Percentiles rank a stretch among this genome's conserved stretches.
phyloP scores from a whole-genome alignment of 176 grass and related monocot genomes.

The Oryza longistaminata region DNA sequence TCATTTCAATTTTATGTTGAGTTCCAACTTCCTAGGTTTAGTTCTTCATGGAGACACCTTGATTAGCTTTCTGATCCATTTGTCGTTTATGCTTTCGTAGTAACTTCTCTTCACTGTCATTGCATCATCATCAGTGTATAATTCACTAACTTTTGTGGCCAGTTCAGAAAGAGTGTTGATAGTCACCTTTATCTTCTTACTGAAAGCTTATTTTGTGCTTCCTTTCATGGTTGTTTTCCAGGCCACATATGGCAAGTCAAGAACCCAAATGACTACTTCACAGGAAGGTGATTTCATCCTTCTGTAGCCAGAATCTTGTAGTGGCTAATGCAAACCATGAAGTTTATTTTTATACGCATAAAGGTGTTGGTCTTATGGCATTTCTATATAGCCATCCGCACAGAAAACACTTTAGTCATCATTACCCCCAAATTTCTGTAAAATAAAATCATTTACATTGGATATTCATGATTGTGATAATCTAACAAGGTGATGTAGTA shows the following conservation, averaged over 20 bases:
- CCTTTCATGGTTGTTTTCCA: constrained; percentile 33
- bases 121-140: background rate
- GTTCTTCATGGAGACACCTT: background rate
- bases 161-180: background rate
- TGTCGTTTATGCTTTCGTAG: background rate
- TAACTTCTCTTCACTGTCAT: background rate
- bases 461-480: constrained; percentile 27
- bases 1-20: too few species aligned
- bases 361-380: background rate
- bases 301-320: background rate
- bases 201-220: background rate
- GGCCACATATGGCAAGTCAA: constrained; percentile 80
- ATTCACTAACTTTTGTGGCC: background rate
- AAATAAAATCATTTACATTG: constrained; percentile 16
- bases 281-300: constrained; percentile 62
- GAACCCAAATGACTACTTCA: constrained; percentile 80
- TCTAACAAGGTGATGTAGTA: constrained; percentile 58
- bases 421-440: background rate
- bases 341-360: background rate
- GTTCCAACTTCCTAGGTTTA: too few species aligned
- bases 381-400: background rate
- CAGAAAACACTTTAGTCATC: background rate
- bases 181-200: background rate
- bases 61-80: background rate
- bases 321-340: background rate